phyloP scores from a whole-genome alignment of 1,139 yeast genomes.

The Taiozyma sp. region DNA sequence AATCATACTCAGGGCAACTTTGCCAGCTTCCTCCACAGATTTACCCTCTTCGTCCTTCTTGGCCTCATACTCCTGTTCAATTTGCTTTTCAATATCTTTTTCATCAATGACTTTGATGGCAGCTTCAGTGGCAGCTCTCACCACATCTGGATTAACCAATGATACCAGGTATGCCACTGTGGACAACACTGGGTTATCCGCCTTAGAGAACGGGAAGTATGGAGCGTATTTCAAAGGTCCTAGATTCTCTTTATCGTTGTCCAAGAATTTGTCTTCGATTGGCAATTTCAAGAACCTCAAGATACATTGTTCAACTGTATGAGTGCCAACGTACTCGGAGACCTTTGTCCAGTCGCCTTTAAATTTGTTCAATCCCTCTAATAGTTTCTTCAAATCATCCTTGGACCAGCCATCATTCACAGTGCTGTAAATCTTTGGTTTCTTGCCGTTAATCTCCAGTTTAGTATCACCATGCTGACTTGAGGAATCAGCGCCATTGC shows the following conservation, averaged over 20 bases:
- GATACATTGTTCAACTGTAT: slow-evolving; percentile 79
- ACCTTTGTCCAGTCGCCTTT: slow-evolving; percentile 75
- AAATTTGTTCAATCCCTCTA: slow-evolving; percentile 57
- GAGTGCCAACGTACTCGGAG: slow-evolving; percentile 57
- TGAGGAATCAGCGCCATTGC: not conserved
- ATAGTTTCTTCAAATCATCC: slow-evolving; percentile 52
- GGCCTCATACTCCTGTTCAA: slow-evolving; percentile 8
- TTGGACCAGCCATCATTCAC: slow-evolving; percentile 58
- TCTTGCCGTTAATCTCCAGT: slow-evolving; percentile 27
- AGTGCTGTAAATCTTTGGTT: slow-evolving; percentile 35
- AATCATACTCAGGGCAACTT: slow-evolving; percentile 56
- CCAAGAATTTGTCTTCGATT: slow-evolving; percentile 68
- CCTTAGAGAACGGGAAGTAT: slow-evolving; percentile 75
- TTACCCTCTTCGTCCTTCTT: slow-evolving; percentile 4
- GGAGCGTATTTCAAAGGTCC: slow-evolving; percentile 84
- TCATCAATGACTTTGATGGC: slow-evolving; percentile 60
- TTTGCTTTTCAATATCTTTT: slow-evolving; percentile 23
- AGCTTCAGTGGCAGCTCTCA: slow-evolving; percentile 72
- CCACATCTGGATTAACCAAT: slow-evolving; percentile 81
- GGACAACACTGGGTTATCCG: slow-evolving; percentile 90
- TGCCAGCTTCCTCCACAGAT: slow-evolving; percentile 43
- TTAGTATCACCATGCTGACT: slow-evolving; percentile 3
- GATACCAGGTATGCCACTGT: slow-evolving; percentile 85
- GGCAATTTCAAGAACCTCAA: slow-evolving; percentile 77
- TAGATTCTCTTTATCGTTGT: slow-evolving; percentile 40